Conservation (phyloP, 441 rosid genomes). For the Metrosideros polymorpha region DNA sequence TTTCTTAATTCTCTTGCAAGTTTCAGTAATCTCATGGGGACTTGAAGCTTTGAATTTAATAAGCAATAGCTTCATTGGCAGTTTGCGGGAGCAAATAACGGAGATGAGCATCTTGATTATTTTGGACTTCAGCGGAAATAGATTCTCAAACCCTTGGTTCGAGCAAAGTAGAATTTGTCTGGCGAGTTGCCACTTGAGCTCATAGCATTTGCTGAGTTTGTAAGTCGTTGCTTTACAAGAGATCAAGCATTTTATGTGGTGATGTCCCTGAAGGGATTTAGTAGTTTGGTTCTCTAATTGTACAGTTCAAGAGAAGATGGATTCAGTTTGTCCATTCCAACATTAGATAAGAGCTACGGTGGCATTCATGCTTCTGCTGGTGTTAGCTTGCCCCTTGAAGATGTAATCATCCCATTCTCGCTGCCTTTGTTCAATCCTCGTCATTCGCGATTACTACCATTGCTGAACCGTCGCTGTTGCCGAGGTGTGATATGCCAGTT, state of each 20-base stretch:
- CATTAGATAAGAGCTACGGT: no score
- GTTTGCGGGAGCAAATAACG: conserved; percentile 50
- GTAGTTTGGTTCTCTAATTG: no score
- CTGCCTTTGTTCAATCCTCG: not conserved
- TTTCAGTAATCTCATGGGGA: conserved; percentile 26
- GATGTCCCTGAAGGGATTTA: no score
- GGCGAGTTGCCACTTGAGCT: conserved; percentile 72
- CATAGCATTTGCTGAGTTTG: conserved; percentile 61
- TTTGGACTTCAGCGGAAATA: conserved; percentile 62
- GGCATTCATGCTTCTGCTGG: not conserved
- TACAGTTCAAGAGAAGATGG: no score
- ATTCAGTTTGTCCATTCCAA: no score
- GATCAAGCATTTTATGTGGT: no score
- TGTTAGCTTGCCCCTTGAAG: not conserved
- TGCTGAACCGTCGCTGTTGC: not conserved
- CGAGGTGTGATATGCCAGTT: not conserved
- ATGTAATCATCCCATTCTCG: not conserved
- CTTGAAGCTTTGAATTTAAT: conserved; percentile 43
- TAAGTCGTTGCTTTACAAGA: conserved; percentile 79
- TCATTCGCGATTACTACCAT: not conserved
- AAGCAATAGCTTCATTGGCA: conserved; percentile 43
- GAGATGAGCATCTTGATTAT: conserved; percentile 42
- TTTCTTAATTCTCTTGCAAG: conserved; percentile 31
- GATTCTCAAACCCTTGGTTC: conserved; percentile 57
- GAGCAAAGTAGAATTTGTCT: conserved; percentile 75